A percentile compares a stretch with the other conserved stretches of the same genome.
phyloP scores from a whole-genome alignment of 495 filamentous ascomycete genomes.

The Cercophora newfieldiana region DNA sequence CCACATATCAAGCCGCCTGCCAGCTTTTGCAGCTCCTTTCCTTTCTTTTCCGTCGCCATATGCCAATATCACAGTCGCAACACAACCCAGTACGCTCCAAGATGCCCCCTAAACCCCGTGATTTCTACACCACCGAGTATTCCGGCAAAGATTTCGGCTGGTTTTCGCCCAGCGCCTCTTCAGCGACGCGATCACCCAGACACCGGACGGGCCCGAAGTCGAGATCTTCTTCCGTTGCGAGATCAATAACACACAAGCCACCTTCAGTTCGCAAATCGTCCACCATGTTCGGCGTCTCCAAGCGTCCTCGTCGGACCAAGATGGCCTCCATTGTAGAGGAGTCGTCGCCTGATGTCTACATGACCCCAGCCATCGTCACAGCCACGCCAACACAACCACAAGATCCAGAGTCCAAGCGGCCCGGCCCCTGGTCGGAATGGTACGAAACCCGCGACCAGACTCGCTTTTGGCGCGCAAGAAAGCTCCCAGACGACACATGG shows the following conservation, averaged over 20 bases:
- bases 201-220: conserved; percentile 17
- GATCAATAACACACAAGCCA: not conserved
- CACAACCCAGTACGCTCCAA: not conserved
- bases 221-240: not conserved
- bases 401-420: not conserved
- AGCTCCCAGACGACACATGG: conserved; percentile 8
- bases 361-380: not conserved
- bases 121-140: conserved; percentile 3
- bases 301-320: not conserved
- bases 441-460: conserved; percentile 4
- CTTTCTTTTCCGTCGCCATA: not conserved
- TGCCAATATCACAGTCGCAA: not conserved
- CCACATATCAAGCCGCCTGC: not conserved
- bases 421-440: conserved; percentile 16
- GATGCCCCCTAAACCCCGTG: conserved; percentile 12
- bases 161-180: conserved; percentile 1
- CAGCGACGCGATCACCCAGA: not conserved
- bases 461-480: conserved; percentile 8
- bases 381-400: not conserved
- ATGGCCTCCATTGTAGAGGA: conserved; percentile 10
- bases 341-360: not conserved
- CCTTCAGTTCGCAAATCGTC: not conserved
- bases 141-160: conserved; percentile 5
- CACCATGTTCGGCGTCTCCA: conserved; percentile 5
- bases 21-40: not conserved